Evolutionary conservation across 495 filamentous ascomycete species (phyloP), one percentile per base, ranked within the genome.

Genomic region (Hyaloscypha variabilis): DNA sequence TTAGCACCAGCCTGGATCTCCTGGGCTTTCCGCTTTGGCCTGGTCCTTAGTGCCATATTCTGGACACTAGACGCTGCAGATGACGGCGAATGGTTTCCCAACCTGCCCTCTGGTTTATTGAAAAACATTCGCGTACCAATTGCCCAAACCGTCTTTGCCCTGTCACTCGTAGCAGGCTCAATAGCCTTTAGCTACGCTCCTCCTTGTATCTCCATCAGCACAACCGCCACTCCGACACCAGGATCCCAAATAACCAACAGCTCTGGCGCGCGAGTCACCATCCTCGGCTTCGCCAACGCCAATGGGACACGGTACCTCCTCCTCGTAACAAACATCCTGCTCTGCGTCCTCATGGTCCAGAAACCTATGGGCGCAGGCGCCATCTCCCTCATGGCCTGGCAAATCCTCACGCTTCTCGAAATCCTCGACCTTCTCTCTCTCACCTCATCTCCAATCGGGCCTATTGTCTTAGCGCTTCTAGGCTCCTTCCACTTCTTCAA

Each of bases 401-500:
- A 97, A 73, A 90, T 96, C 56, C 86, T 98, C 56, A 90, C 90
- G 14, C 81, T 98, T 8, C 79, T 91, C 57, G 96, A 99, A 77
- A 90, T 98, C 69, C 78, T 97, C 58, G 92, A 96, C 79, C 85
- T 89, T 51, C 91, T 91, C 75, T 75, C 81, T 51, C 77, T 97
- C 1, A 78, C 84, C 1, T 74, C 81, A 50, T 89, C 90, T 3
- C 75, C 90, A 34, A 88, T 98, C 72, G 95, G 93, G 0, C 94
- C 96, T 25, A 79, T 93, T 25, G 81, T 96, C 46, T 82, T 99
- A 13, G 96, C 87, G 42, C 76, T 97, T 19, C 82, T 99, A 1
- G 96, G 93, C 55, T 90, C 88, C 68, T 97, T 93, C 75, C 87
- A 97, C 79, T 99, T 89, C 81, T 99, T 99, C 87, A 97, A 94